Percentiles rank a stretch among this genome's conserved stretches.
phyloP scores from a whole-genome alignment of 768 basidiomycete genomes.

The Xerocomellus chrysenteron region DNA sequence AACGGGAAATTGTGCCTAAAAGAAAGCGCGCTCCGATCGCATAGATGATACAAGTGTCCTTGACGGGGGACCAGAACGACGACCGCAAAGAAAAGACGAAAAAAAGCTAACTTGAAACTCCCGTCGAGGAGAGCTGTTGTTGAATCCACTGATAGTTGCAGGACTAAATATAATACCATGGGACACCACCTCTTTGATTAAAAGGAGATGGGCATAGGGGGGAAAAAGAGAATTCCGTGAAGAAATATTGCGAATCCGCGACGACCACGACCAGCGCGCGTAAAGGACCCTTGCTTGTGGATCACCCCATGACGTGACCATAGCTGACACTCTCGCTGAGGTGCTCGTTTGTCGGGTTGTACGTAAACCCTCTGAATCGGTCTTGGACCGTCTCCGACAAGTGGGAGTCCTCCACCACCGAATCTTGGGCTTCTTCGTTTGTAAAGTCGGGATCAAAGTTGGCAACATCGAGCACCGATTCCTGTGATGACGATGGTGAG shows the following conservation, averaged over 20 bases:
- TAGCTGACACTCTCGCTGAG: slow-evolving; percentile 83
- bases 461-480: slow-evolving; percentile 90
- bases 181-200: background rate
- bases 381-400: slow-evolving; percentile 96
- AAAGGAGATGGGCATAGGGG: background rate
- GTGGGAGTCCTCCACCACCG: slow-evolving; percentile 90
- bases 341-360: slow-evolving; percentile 82
- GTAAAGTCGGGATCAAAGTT: slow-evolving; percentile 99
- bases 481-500: slow-evolving; percentile 40
- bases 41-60: slow-evolving; percentile 8
- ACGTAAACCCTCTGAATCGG: slow-evolving; percentile 90
- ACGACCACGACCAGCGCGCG: slow-evolving; percentile 25
- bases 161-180: background rate
- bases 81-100: background rate
- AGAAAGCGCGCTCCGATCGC: background rate
- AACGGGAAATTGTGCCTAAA: background rate
- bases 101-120: background rate
- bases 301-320: slow-evolving; percentile 34
- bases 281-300: background rate
- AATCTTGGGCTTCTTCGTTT: slow-evolving; percentile 91
- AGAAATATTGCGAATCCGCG: background rate
- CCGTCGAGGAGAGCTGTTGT: background rate
- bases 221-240: background rate
- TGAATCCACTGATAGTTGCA: background rate
- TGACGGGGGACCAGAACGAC: background rate